Percentiles rank a stretch among this genome's conserved stretches.
Evolutionary conservation across 2,329 filamentous ascomycete species (phyloP).

Genomic region (Ophiosphaerella korrae): DNA sequence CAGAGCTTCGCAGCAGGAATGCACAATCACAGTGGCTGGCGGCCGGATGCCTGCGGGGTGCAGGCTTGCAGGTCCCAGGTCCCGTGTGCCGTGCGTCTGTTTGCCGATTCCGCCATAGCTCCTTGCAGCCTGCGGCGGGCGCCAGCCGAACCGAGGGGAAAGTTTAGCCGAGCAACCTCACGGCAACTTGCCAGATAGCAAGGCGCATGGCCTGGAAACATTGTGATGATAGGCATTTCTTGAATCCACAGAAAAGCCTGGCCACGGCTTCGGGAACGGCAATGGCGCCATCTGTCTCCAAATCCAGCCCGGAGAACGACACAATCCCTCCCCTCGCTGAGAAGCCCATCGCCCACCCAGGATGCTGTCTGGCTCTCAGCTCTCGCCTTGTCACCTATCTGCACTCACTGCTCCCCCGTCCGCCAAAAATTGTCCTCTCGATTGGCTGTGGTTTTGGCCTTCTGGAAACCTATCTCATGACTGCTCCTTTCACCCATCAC

Average conservation of each 20-base stretch:
- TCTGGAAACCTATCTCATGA: conserved; percentile 52
- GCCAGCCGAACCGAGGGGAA: background rate
- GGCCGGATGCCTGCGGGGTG: conserved; percentile 1
- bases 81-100: conserved; percentile 8
- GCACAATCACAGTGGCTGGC: conserved; percentile 12
- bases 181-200: too few relatives aligned
- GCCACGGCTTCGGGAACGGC: background rate
- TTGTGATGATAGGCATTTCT: too few relatives aligned
- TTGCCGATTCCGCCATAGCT: conserved; percentile 23
- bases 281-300: conserved; percentile 1
- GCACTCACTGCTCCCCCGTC: conserved; percentile 25
- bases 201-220: too few relatives aligned
- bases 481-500: conserved; percentile 21
- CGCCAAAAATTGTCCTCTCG: conserved; percentile 43
- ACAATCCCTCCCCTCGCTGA: conserved; percentile 22
- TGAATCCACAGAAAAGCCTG: too few relatives aligned
- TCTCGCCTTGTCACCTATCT: conserved; percentile 33
- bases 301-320: background rate
- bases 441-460: conserved; percentile 59
- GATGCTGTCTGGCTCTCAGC: conserved; percentile 47
- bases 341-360: conserved; percentile 31
- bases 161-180: background rate
- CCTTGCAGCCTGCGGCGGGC: conserved; percentile 1
- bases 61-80: background rate
- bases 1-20: conserved; percentile 9